Percentiles rank a stretch among this genome's conserved stretches.
phyloP scores from a whole-genome alignment of 345 rosid genomes.

The Eutrema japonicum region DNA sequence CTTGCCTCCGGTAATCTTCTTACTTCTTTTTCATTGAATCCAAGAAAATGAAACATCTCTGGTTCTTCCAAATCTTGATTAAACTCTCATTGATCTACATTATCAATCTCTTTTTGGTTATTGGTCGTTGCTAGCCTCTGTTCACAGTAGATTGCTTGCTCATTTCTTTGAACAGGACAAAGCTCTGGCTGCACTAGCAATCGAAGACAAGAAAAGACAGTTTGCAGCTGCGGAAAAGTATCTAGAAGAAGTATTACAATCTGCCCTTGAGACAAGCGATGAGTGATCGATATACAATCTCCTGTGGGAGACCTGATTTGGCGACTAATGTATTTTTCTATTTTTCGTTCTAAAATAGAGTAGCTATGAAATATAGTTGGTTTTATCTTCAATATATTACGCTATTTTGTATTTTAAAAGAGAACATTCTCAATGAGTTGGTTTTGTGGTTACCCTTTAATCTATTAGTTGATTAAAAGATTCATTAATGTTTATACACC shows the following conservation, averaged over 20 bases:
- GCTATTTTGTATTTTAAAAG: no score
- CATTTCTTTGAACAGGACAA: constrained; percentile 63
- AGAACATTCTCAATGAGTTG: no score
- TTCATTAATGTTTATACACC: no score
- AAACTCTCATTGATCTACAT: not conserved
- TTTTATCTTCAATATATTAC: no score
- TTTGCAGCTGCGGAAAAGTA: constrained; percentile 89
- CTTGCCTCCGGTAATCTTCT: constrained; percentile 77
- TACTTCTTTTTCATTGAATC: constrained; percentile 3
- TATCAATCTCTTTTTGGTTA: constrained; percentile 9
- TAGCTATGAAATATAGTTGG: no score
- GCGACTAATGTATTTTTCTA: no score
- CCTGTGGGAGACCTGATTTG: no score
- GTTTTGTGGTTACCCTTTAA: no score
- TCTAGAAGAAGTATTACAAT: constrained; percentile 85
- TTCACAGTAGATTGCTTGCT: constrained; percentile 24
- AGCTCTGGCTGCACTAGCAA: constrained; percentile 90
- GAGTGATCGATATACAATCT: constrained; percentile 14
- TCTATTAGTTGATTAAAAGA: no score
- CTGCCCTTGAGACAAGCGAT: constrained; percentile 62
- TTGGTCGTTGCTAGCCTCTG: constrained; percentile 16
- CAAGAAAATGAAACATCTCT: not conserved
- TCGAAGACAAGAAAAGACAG: constrained; percentile 93
- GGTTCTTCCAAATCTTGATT: not conserved
- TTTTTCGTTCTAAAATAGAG: no score